Base-by-base conservation (phyloP, 768 basidiomycete species). In the Kwoniella dendrophila region DNA sequence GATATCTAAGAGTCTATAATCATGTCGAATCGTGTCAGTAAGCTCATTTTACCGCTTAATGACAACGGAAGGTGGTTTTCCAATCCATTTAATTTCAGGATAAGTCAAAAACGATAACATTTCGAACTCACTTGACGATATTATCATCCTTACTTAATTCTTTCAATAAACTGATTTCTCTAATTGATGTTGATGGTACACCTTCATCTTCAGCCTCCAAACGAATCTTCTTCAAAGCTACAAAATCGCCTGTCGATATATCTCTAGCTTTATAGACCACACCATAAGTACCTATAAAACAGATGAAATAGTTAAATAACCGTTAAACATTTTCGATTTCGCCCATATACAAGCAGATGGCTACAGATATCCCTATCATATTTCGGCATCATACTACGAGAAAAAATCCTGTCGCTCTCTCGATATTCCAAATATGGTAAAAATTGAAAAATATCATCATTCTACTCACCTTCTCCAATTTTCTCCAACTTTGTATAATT, bases 131-230 rank as follows among this genome's bases (percentile, higher is more conserved):
- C 96, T 87, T 86, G 76, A 99, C 96, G 74, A 98, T 91, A 77
- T 97, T 91, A 34, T 92, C 90, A 78, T 98, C 90, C 78, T 90
- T 91, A 61, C 78, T 79, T 72, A 99, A 84, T 78, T 99, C 96
- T 80, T 98, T 99, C 70, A 99, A 81, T 64, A 99, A 81, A 81
- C 90, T 92, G 80, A 99, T 99, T 83, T 99, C 96, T 53, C 96
- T 86, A 74, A 99, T 99, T 57, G 95, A 94, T 3, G 96, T 99
- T 67, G 89, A 91, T 8, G 96, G 96, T 22, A 99, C 96, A 48
- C 96, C 96, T 79, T 99, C 96, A 75, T 99, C 96, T 80, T 98
- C 96, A 18, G 93, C 92, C 78, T 98, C 96, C 27, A 99, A 86
- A 40, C 96, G 83, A 77, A 99, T 98, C 84, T 99, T 99, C 86